Conservation (phyloP, 164 flowering plant species). For the Akebia trifoliata region DNA sequence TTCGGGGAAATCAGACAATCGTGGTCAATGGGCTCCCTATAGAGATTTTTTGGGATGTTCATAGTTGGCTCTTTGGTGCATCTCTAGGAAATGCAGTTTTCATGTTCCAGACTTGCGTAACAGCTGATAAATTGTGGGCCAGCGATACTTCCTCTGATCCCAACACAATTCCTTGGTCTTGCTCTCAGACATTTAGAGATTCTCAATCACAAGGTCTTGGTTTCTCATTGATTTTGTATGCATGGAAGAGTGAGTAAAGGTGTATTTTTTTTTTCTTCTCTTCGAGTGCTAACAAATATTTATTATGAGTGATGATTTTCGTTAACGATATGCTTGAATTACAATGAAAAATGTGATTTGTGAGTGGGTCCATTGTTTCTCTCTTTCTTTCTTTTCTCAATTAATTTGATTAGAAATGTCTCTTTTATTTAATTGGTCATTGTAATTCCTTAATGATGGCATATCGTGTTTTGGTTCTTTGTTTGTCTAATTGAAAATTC, state of each 20-base stretch:
- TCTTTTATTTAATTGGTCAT: conserved; percentile 10
- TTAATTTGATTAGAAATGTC: conserved; percentile 18
- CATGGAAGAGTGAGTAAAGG: conserved; percentile 47
- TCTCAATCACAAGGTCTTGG: conserved; percentile 25
- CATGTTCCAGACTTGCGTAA: conserved; percentile 29
- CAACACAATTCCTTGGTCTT: conserved; percentile 22
- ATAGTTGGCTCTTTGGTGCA: conserved; percentile 33
- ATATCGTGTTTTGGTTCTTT: conserved; percentile 1
- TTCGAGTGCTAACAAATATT: conserved; percentile 34
- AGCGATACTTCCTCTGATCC: conserved; percentile 14
- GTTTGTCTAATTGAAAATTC: conserved; percentile 8
- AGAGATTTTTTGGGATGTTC: conserved; percentile 41
- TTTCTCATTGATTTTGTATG: conserved; percentile 42
- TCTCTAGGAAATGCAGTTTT: conserved; percentile 28
- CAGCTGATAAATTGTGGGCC: conserved; percentile 26
- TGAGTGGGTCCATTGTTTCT: conserved; percentile 12
- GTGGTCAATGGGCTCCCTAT: conserved; percentile 39
- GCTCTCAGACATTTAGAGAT: conserved; percentile 27
- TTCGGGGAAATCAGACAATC: conserved; percentile 41
- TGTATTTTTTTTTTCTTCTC: conserved; percentile 8
- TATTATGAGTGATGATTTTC: conserved; percentile 33
- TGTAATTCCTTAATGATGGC: conserved; percentile 8
- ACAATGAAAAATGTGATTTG: conserved; percentile 22
- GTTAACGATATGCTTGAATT: conserved; percentile 22
- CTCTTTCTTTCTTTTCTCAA: conserved; percentile 1